A percentile compares a stretch with the other conserved stretches of the same genome.
phyloP scores from a whole-genome alignment of 2,329 filamentous ascomycete species.

The Calonectria naviculata region DNA sequence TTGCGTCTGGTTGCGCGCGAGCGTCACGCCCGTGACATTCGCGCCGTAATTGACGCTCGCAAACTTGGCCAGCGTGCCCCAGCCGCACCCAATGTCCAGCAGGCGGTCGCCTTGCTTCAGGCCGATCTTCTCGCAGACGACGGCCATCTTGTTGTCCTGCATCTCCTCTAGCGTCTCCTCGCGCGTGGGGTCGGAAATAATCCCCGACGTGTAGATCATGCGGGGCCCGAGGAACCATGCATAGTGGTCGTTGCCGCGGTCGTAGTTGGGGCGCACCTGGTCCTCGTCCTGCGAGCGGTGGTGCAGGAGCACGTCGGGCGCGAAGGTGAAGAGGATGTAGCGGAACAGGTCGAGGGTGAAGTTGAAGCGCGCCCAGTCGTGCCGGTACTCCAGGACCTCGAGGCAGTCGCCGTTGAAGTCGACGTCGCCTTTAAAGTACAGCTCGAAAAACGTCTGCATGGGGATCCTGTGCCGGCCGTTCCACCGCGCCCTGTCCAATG shows the following conservation, averaged over 20 bases:
- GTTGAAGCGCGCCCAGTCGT: slow-evolving; percentile 93
- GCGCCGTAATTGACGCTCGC: slow-evolving; percentile 91
- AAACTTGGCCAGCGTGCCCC: slow-evolving; percentile 92
- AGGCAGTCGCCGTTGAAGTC: slow-evolving; percentile 92
- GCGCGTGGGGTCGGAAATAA: slow-evolving; percentile 85
- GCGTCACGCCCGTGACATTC: slow-evolving; percentile 85
- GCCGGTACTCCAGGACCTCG: slow-evolving; percentile 88
- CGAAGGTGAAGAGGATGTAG: slow-evolving; percentile 84
- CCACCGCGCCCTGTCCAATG: slow-evolving; percentile 68
- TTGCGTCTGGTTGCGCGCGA: slow-evolving; percentile 91
- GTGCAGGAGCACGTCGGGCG: slow-evolving; percentile 89
- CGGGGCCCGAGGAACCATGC: slow-evolving; percentile 95
- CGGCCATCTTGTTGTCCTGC: slow-evolving; percentile 93
- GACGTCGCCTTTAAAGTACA: slow-evolving; percentile 92
- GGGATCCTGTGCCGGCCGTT: slow-evolving; percentile 81
- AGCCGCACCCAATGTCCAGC: slow-evolving; percentile 94
- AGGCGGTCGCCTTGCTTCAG: slow-evolving; percentile 82
- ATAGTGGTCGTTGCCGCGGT: slow-evolving; percentile 96
- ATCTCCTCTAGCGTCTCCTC: slow-evolving; percentile 94
- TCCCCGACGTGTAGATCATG: slow-evolving; percentile 96
- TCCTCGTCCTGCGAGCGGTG: slow-evolving; percentile 93
- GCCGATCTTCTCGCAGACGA: slow-evolving; percentile 94
- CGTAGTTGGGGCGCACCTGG: slow-evolving; percentile 94
- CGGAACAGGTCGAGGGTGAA: slow-evolving; percentile 87
- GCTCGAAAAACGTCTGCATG: slow-evolving; percentile 92